Percentiles rank a stretch among this genome's conserved stretches.
phyloP scores from a whole-genome alignment of 768 basidiomycete genomes.

The Tricholoma sp. region DNA sequence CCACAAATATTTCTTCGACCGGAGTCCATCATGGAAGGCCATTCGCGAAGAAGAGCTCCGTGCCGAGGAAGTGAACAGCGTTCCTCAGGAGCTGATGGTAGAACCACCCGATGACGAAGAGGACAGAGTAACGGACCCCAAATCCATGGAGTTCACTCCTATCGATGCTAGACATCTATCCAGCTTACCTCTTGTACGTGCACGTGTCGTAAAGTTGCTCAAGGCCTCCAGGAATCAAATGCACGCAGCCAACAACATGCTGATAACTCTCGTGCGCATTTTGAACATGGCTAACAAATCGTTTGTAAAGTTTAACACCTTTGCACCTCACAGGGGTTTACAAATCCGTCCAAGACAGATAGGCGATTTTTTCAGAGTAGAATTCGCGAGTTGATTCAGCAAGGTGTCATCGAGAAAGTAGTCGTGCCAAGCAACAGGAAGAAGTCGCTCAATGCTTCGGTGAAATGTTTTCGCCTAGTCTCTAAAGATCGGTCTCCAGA shows the following conservation, averaged over 20 bases:
- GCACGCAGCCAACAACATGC: conserved; percentile 70
- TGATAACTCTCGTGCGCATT: conserved; percentile 64
- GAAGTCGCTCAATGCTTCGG: conserved; percentile 38
- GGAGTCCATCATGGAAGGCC: conserved; percentile 69
- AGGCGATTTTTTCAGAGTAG: conserved; percentile 80
- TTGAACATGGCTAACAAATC: neutral
- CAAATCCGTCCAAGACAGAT: conserved; percentile 68
- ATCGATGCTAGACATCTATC: conserved; percentile 77
- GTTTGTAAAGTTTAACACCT: neutral
- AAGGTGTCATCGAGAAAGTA: conserved; percentile 73
- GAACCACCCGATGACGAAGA: conserved; percentile 26
- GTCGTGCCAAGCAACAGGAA: conserved; percentile 56
- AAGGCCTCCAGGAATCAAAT: conserved; percentile 64
- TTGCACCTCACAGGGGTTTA: conserved; percentile 55
- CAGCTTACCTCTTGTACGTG: conserved; percentile 66
- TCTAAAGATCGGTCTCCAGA: conserved; percentile 29
- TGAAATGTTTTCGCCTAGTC: conserved; percentile 67
- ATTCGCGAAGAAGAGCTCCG: conserved; percentile 66
- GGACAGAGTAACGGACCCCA: conserved; percentile 25
- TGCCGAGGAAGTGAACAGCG: conserved; percentile 31
- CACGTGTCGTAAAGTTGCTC: conserved; percentile 67
- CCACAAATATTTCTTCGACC: conserved; percentile 80
- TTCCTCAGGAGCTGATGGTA: conserved; percentile 8
- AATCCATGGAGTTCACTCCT: conserved; percentile 53
- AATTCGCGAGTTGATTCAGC: conserved; percentile 65